Conservation (phyloP, 257 asterid genomes). For the Echites panduratus region DNA sequence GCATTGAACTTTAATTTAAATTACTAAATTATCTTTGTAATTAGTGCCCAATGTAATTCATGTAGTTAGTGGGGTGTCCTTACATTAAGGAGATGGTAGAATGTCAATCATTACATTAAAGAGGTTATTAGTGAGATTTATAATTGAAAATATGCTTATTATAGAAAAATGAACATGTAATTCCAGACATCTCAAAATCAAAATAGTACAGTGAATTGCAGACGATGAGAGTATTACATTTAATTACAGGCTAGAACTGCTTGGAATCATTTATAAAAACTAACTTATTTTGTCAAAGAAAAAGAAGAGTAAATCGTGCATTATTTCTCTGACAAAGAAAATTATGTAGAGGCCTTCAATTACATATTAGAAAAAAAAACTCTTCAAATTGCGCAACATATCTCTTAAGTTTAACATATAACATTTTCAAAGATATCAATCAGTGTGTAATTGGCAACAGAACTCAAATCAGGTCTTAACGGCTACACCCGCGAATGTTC, state of each 20-base stretch:
- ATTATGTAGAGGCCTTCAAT: not conserved
- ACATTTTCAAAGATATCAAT: not conserved
- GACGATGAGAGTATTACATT: too few species aligned
- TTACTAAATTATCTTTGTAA: too few species aligned
- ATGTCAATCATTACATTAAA: too few species aligned
- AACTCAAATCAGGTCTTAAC: not conserved
- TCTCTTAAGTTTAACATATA: not conserved
- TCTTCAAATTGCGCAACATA: not conserved
- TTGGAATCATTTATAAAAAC: not conserved
- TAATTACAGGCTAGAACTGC: not conserved
- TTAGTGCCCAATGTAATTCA: too few species aligned
- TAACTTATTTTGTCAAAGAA: not conserved
- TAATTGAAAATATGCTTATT: too few species aligned
- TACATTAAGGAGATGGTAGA: too few species aligned
- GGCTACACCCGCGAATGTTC: not conserved
- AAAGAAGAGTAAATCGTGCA: not conserved
- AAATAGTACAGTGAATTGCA: too few species aligned
- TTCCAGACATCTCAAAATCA: too few species aligned
- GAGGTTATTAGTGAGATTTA: too few species aligned
- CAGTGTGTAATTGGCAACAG: not conserved
- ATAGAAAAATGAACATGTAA: too few species aligned
- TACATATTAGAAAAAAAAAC: not conserved
- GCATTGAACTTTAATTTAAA: too few species aligned
- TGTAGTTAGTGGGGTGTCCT: too few species aligned
- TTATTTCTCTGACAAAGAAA: not conserved